Evolutionary conservation across 1,284 basidiomycete genomes (phyloP).

Genomic region (Microbotryomycetes sp.): DNA sequence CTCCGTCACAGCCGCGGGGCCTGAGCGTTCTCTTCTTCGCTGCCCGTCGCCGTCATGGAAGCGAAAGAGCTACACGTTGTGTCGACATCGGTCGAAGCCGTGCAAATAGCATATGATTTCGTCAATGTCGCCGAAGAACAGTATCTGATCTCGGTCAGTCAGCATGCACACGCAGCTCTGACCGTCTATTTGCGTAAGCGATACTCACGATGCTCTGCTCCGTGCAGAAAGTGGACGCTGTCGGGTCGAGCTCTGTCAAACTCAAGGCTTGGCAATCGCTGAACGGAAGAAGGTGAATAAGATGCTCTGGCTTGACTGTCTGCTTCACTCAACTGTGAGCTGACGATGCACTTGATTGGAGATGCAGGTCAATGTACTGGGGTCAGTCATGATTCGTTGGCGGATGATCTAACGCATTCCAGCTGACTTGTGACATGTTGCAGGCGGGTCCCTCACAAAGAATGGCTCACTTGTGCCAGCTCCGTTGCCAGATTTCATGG

Average conservation of each 20-base stretch:
- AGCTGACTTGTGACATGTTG: background rate
- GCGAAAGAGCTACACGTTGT: background rate
- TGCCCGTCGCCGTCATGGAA: background rate
- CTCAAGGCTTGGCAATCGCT: slow-evolving; percentile 15
- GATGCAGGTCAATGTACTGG: slow-evolving; percentile 29
- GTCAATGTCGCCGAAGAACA: slow-evolving; percentile 13
- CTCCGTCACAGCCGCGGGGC: background rate
- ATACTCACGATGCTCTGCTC: background rate
- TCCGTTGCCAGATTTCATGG: slow-evolving; percentile 39
- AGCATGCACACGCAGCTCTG: background rate
- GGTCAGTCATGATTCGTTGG: slow-evolving; percentile 1
- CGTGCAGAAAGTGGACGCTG: slow-evolving; percentile 18
- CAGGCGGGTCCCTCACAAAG: slow-evolving; percentile 24
- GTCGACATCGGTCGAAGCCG: background rate
- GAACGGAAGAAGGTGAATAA: slow-evolving; percentile 23
- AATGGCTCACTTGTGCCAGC: slow-evolving; percentile 38
- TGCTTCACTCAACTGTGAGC: background rate
- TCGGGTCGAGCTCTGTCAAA: background rate
- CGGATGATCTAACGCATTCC: background rate
- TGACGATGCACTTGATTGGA: background rate
- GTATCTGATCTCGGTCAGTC: slow-evolving; percentile 14
- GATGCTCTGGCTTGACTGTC: background rate
- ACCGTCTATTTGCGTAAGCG: background rate
- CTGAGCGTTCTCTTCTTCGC: background rate
- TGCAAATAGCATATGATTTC: slow-evolving; percentile 27